Evolutionary conservation across 2,329 filamentous ascomycete genomes (phyloP), one percentile per base, ranked within the genome.

Genomic region (Hypoxylon sp.): DNA sequence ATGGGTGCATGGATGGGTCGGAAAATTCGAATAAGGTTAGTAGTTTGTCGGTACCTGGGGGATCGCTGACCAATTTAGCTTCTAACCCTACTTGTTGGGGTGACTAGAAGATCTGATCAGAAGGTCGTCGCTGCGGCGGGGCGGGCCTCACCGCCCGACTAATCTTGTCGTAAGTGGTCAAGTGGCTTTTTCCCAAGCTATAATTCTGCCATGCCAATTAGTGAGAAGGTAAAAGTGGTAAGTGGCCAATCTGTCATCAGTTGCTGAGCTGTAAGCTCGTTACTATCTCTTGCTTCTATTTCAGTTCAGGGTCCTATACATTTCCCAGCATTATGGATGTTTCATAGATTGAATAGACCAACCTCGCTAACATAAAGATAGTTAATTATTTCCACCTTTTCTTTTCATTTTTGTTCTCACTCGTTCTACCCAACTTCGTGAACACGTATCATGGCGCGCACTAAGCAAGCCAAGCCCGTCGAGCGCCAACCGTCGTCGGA

Each of bases 401-500:
- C 21, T 49, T 21, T 32, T 48, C 10, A 21, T 49, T 49, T 41
- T 13, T 21, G 5, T 38, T 21, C 34, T 13, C 41, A 41, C 13
- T 21, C 11, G 30, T 30, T 36, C 19, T 57, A 9, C 19, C n/a
- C 25, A 4, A 36, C 32, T 43, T 25, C 7, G 25, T 23, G 23
- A 17, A 34, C 14, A 46, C 21, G 7, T 45, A 59, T 71, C 70
- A 93, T 94, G 91, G 91, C 90, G 66, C 88, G 91, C 75, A 86
- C 86, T 60, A 93, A 94, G 80, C 90, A 92, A 80, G 82, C 86
- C 41, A 83, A 82, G 52, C 89, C 91, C 9, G 80, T 91, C 63
- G 86, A 88, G 78, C 88, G 90, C 76, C 86, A 88, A 71, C 82
- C 87, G 2, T 92, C 90, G 6, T 90, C 89, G 25, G 89, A 92